These are phyloP conservation scores for Colletotrichum spaethianum DNA, from an alignment of 2,329 filamentous ascomycete species.

Conservation along the genomic window DNA sequence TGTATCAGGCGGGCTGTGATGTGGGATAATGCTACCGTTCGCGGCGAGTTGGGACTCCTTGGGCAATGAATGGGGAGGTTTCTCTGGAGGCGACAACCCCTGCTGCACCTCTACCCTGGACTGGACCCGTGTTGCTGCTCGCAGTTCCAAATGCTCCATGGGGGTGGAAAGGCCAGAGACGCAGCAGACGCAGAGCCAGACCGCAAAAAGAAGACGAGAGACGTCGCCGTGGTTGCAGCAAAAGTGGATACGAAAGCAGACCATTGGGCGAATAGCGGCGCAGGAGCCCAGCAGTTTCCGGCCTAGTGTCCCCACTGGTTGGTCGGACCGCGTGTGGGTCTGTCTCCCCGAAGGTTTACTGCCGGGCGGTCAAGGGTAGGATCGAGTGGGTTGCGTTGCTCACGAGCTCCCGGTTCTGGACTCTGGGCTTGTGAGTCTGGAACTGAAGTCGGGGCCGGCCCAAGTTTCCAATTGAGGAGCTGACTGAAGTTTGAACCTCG, in stretches of 20 bases:
- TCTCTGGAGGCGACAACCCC: conserved; percentile 29
- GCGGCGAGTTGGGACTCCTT: conserved; percentile 31
- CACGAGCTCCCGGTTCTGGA: neutral
- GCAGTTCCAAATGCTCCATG: conserved; percentile 23
- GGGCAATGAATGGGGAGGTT: neutral
- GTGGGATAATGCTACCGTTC: conserved; percentile 40
- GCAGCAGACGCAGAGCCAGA: conserved; percentile 5
- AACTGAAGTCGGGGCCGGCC: conserved; percentile 16
- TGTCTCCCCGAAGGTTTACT: neutral
- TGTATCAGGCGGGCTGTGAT: conserved; percentile 40
- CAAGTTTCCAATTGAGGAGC: conserved; percentile 32
- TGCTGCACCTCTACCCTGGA: conserved; percentile 31
- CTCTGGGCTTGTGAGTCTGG: neutral
- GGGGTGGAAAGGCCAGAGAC: conserved; percentile 1
- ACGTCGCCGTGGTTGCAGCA: conserved; percentile 34
- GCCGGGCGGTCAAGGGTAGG: conserved; percentile 27
- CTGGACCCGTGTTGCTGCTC: conserved; percentile 24
- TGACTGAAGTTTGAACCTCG: conserved; percentile 28
- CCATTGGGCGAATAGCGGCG: conserved; percentile 15
- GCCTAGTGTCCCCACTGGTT: conserved; percentile 28
- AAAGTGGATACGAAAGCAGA: neutral
- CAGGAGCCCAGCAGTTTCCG: neutral
- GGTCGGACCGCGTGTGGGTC: conserved; percentile 22
- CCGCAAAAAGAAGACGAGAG: conserved; percentile 11
- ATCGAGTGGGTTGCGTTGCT: neutral